Conservation (phyloP, 768 basidiomycete species). For the Podaxis sp. region DNA sequence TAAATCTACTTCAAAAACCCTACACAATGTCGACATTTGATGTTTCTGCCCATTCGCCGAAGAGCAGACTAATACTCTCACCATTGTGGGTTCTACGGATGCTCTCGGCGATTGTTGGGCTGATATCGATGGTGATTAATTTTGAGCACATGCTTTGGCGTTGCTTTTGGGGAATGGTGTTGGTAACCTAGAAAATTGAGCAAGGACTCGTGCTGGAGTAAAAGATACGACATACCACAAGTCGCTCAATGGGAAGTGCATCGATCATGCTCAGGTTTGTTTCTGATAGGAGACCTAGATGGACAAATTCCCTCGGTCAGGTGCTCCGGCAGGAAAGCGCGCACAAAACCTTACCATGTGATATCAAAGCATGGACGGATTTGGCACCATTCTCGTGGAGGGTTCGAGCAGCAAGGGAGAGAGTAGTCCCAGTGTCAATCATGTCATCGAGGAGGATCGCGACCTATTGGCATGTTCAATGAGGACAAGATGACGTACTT, state of each 20-base stretch:
- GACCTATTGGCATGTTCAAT: constrained; percentile 44
- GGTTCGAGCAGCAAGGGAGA: constrained; percentile 81
- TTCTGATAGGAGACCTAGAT: constrained; percentile 75
- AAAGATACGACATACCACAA: constrained; percentile 63
- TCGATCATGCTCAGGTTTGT: constrained; percentile 66
- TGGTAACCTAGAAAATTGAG: constrained; percentile 67
- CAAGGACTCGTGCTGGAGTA: constrained; percentile 11
- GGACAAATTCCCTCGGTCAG: constrained; percentile 4
- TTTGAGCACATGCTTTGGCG: constrained; percentile 66
- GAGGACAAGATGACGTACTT: constrained; percentile 6
- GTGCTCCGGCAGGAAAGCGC: constrained; percentile 15
- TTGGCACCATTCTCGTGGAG: constrained; percentile 88
- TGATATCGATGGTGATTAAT: constrained; percentile 87
- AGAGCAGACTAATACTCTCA: constrained; percentile 86
- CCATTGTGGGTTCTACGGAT: constrained; percentile 94
- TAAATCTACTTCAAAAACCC: not conserved
- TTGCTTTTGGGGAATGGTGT: constrained; percentile 85
- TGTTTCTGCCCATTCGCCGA: constrained; percentile 77
- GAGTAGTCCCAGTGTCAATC: constrained; percentile 94
- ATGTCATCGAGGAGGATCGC: constrained; percentile 98
- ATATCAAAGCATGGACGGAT: constrained; percentile 83
- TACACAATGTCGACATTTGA: constrained; percentile 38
- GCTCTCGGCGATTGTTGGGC: constrained; percentile 90
- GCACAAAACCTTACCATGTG: constrained; percentile 66
- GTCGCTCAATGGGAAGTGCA: constrained; percentile 72